phyloP scores from a whole-genome alignment of 495 filamentous ascomycete species.

The Pseudomonodictys pantanalensis region DNA sequence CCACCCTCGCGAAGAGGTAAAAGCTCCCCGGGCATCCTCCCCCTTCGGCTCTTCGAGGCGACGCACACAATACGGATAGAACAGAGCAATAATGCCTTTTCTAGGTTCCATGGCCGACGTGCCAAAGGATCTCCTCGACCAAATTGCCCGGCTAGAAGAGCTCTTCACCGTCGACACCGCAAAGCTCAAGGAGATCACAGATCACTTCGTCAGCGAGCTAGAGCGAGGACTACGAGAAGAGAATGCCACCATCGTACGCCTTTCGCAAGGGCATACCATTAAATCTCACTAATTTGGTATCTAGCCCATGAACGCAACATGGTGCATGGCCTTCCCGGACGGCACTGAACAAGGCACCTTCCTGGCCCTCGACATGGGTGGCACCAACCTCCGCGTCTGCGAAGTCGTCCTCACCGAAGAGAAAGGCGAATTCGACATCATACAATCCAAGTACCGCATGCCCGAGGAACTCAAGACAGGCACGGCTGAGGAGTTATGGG shows the following conservation, averaged over 20 bases:
- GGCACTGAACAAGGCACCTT: constrained; percentile 88
- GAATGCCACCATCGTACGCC: constrained; percentile 86
- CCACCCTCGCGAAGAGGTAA: constrained; percentile 32
- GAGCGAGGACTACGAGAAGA: constrained; percentile 81
- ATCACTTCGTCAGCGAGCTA: constrained; percentile 85
- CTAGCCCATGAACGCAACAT: constrained; percentile 98
- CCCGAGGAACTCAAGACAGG: constrained; percentile 94
- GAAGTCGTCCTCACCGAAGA: constrained; percentile 87
- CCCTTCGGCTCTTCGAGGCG: no score
- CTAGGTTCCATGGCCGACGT: constrained; percentile 74
- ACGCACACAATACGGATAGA: background rate
- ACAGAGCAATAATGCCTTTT: constrained; percentile 26
- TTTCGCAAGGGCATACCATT: background rate
- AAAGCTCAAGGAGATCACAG: constrained; percentile 84
- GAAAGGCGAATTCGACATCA: constrained; percentile 96
- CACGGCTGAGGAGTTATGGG: constrained; percentile 88
- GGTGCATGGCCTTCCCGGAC: constrained; percentile 91
- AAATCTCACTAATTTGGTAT: constrained; percentile 7
- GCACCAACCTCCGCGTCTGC: constrained; percentile 96
- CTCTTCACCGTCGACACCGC: constrained; percentile 72
- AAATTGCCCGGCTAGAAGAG: constrained; percentile 85
- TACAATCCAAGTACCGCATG: constrained; percentile 97
- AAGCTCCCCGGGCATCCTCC: constrained; percentile 4
- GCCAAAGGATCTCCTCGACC: constrained; percentile 76
- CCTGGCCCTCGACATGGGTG: constrained; percentile 95